These are phyloP conservation scores for Multifurca ochricompacta DNA, from an alignment of 768 basidiomycete species.

Conservation along the genomic window DNA sequence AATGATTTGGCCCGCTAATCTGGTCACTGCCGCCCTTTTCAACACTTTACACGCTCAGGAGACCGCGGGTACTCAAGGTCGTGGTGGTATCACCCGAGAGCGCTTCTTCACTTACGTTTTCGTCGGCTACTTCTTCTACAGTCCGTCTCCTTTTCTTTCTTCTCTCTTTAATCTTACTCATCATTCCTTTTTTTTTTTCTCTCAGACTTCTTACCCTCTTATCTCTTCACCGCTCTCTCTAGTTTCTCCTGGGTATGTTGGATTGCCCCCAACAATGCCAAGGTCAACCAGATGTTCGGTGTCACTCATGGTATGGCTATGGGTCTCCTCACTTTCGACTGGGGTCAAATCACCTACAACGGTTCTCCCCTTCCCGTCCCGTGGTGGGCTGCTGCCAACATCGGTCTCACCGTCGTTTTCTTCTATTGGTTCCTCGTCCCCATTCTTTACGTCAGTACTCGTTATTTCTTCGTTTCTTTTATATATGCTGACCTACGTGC, in stretches of 20 bases:
- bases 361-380: slow-evolving; percentile 69
- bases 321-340: slow-evolving; percentile 75
- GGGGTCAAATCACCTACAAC: slow-evolving; percentile 67
- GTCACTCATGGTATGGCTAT: slow-evolving; percentile 40
- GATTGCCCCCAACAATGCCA: slow-evolving; percentile 65
- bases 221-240: slow-evolving; percentile 25
- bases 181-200: background rate
- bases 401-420: slow-evolving; percentile 52
- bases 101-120: slow-evolving; percentile 44
- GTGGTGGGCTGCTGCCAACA: slow-evolving; percentile 78
- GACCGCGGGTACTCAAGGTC: slow-evolving; percentile 36
- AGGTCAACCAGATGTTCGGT: slow-evolving; percentile 72
- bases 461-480: background rate
- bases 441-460: slow-evolving; percentile 36
- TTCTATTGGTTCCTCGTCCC: slow-evolving; percentile 67
- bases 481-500: background rate
- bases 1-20: slow-evolving; percentile 40
- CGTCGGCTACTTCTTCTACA: slow-evolving; percentile 29
- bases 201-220: slow-evolving; percentile 6
- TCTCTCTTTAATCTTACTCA: slow-evolving; percentile 53
- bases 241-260: slow-evolving; percentile 44
- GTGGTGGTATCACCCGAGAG: slow-evolving; percentile 44
- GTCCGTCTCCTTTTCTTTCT: slow-evolving; percentile 69
- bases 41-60: slow-evolving; percentile 35
- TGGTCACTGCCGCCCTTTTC: slow-evolving; percentile 38